Base-by-base conservation (phyloP, 345 rosid species). In the Dimocarpus longan region DNA sequence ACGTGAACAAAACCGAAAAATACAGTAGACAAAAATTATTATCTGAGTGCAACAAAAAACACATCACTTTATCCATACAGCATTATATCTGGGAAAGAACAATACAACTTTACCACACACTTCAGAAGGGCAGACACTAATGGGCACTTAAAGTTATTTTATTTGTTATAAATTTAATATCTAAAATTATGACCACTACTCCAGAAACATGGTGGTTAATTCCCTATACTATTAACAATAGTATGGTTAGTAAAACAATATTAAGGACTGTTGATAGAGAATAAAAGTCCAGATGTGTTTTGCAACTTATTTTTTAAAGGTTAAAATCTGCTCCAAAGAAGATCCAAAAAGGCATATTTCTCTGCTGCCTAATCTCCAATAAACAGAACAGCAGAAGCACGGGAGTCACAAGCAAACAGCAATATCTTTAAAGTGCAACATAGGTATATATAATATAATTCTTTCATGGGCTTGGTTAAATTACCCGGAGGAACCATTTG, bases 401-500 rank as follows among this genome's bases (percentile, higher is more conserved):
- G 46, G n/a, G 74, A 48, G 28, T 32, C 37, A 44, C 73, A 50
- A 57, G 76, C 4, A 60, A 22, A 73, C 10, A 40, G 68, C 46
- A 72, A 19, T 32, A 32, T 32, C 37, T 32, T 32, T 32, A 32
- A 32, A 32, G 37, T 32, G 4, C 37, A 32, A 32, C 37, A 32
- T n/a, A 16, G 59, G n/a, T 54, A 54, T 54, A 70, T 22, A 73
- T 3, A 44, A 57, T 8, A 71, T 65, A n/a, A 62, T 24, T 46
- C 59, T 32, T 50, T 48, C 8, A 52, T 15, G n/a, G 21, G 66
- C 68, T 73, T 48, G 57, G 52, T 66, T 52, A 22, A 43, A 81
- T 80, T 89, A 94, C 99, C 98, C 80, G 93, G 90, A 83, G 98
- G 98, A 88, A 85, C 80, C 91, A 87, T 81, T 78, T 87, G 94